These are phyloP conservation scores for Fusarium praegraminearum DNA, from an alignment of 2,329 filamentous ascomycete species.

Conservation along the genomic window DNA sequence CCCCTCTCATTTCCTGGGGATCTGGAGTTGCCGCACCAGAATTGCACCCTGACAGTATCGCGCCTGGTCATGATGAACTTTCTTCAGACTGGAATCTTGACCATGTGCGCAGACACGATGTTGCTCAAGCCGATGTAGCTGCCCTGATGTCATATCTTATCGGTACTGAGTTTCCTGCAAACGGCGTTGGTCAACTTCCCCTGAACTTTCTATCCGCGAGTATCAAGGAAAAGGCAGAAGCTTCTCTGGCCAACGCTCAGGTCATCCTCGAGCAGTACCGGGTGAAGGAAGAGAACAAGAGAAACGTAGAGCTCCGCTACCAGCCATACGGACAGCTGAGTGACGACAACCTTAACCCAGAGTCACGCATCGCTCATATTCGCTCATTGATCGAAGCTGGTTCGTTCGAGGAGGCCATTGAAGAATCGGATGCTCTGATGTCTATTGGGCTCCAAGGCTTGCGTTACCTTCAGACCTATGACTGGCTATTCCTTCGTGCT, in stretches of 20 bases:
- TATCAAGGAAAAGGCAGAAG: constrained; percentile 82
- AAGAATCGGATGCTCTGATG: constrained; percentile 81
- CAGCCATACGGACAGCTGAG: constrained; percentile 79
- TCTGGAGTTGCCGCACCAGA: constrained; percentile 86
- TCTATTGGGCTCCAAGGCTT: constrained; percentile 82
- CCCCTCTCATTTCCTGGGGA: constrained; percentile 92
- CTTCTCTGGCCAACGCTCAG: constrained; percentile 84
- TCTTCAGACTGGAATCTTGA: constrained; percentile 90
- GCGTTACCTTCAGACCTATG: constrained; percentile 95
- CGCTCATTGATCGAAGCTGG: constrained; percentile 73
- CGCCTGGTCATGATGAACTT: constrained; percentile 89
- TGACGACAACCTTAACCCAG: constrained; percentile 70
- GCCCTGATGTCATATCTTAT: constrained; percentile 94
- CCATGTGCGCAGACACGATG: constrained; percentile 86
- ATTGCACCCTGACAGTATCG: constrained; percentile 64
- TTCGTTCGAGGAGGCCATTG: constrained; percentile 81
- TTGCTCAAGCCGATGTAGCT: constrained; percentile 92
- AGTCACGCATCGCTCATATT: constrained; percentile 76
- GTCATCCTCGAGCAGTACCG: constrained; percentile 95
- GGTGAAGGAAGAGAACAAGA: constrained; percentile 91
- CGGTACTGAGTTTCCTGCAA: constrained; percentile 91
- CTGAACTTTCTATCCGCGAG: constrained; percentile 81
- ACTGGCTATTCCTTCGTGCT: constrained; percentile 94
- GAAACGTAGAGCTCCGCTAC: constrained; percentile 79
- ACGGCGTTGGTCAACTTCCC: constrained; percentile 94